Base-by-base conservation (phyloP, 1,284 basidiomycete genomes). In the Pyrrhoderma noxium region DNA sequence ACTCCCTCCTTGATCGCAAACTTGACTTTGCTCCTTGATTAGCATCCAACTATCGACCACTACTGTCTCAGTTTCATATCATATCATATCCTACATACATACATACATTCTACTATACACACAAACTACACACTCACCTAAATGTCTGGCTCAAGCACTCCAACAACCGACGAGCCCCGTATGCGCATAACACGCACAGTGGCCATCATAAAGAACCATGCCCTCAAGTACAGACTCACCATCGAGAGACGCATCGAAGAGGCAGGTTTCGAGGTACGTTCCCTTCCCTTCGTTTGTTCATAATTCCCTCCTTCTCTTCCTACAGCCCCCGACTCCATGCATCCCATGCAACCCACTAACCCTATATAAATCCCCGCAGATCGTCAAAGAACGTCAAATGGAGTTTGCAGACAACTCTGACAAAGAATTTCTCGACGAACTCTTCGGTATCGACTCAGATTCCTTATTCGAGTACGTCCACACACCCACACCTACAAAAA, bases 301-400 rank as follows among this genome's bases (percentile, higher is more conserved):
- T 4, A n/a, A 40, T 7, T 8, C 5, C 16, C 38, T 4, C 21
- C 38, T 16, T 40, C 5, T 18, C 21, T 7, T n/a, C n/a, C n/a
- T n/a, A n/a, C n/a, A n/a, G n/a, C n/a, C n/a, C n/a, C n/a, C n/a
- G n/a, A n/a, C n/a, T n/a, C n/a, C n/a, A n/a, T n/a, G n/a, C n/a
- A n/a, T 16, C 34, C 3, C 18, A 37, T 21, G 5, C 38, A 40
- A 41, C 46, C 36, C 11, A 22, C 54, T 16, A 49, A n/a, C 48
- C 16, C 35, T 25, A 42, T 18, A 50, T 53, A n/a, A n/a, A n/a
- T n/a, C n/a, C n/a, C n/a, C n/a, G 42, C 59, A 87, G 85, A 87
- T 89, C 60, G 79, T 86, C 49, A 89, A 89, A 64, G 85, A 89
- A 65, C 70, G 85, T 19, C 86, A 86, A 63, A 87, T 89, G 82